These are phyloP conservation scores for Phytophthora idaei DNA, from an alignment of 352 stramenopile genomes.

Conservation along the genomic window DNA sequence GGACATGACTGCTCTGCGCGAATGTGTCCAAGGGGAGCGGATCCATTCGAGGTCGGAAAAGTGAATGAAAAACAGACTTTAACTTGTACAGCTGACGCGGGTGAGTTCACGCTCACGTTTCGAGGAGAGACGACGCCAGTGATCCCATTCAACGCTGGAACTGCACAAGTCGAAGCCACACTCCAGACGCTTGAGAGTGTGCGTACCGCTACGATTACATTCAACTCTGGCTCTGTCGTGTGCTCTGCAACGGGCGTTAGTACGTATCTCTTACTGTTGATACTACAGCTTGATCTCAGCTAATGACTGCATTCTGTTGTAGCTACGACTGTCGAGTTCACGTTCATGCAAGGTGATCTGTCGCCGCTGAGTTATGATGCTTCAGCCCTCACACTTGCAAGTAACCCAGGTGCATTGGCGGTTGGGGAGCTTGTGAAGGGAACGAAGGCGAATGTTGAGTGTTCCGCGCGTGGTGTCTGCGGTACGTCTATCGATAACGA, in stretches of 20 bases:
- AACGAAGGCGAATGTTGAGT: constrained; percentile 84
- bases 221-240: constrained; percentile 39
- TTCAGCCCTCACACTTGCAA: constrained; percentile 49
- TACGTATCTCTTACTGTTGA: constrained; percentile 25
- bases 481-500: constrained; percentile 40
- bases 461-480: constrained; percentile 67
- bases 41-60: constrained; percentile 71
- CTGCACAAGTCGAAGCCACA: constrained; percentile 46
- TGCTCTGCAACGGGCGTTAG: constrained; percentile 50
- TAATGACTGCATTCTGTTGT: not conserved
- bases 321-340: constrained; percentile 74
- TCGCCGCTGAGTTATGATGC: constrained; percentile 44
- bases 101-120: constrained; percentile 75
- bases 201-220: constrained; percentile 57
- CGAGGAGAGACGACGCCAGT: constrained; percentile 58
- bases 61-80: constrained; percentile 79
- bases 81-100: constrained; percentile 54
- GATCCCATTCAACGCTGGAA: constrained; percentile 56
- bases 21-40: constrained; percentile 90
- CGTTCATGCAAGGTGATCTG: constrained; percentile 67
- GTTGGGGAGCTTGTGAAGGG: constrained; percentile 52
- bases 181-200: constrained; percentile 67
- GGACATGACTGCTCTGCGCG: constrained; percentile 75
- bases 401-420: constrained; percentile 24
- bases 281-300: not conserved